phyloP scores from a whole-genome alignment of 2,329 filamentous ascomycete genomes.

The Ceratocystiopsis brevicomis region DNA sequence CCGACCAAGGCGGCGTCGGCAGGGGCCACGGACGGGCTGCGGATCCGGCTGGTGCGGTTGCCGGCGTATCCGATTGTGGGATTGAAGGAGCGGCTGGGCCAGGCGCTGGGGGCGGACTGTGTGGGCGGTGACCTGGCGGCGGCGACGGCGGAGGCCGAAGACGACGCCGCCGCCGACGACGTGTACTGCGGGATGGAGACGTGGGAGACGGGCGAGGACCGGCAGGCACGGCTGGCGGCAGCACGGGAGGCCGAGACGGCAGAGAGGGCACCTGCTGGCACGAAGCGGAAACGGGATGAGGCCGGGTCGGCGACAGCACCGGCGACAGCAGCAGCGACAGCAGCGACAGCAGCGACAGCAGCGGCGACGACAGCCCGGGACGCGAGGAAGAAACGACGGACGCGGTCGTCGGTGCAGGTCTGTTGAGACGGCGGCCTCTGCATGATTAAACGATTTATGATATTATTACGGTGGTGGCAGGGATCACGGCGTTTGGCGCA shows the following conservation, averaged over 20 bases:
- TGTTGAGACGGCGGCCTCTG: too few species aligned
- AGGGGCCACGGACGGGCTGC: conserved; percentile 16
- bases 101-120: conserved; percentile 31
- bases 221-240: conserved; percentile 8
- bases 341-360: conserved; percentile 8
- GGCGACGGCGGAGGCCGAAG: conserved; percentile 4
- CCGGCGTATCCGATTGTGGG: conserved; percentile 36
- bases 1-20: conserved; percentile 20
- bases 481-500: too few species aligned
- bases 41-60: conserved; percentile 28
- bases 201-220: conserved; percentile 21
- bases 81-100: conserved; percentile 34
- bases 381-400: conserved; percentile 15
- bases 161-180: not conserved
- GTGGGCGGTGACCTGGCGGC: conserved; percentile 20
- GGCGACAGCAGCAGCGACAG: not conserved
- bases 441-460: too few species aligned
- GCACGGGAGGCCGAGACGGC: conserved; percentile 21
- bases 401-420: conserved; percentile 1
- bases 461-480: too few species aligned
- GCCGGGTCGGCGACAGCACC: not conserved
- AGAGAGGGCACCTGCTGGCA: not conserved
- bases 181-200: conserved; percentile 21
- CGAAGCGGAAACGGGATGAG: too few species aligned
- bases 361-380: conserved; percentile 11